Evolutionary conservation across 331 rosid genomes (phyloP), one percentile per base, ranked within the genome.

Genomic region (Cydonia oblonga): DNA sequence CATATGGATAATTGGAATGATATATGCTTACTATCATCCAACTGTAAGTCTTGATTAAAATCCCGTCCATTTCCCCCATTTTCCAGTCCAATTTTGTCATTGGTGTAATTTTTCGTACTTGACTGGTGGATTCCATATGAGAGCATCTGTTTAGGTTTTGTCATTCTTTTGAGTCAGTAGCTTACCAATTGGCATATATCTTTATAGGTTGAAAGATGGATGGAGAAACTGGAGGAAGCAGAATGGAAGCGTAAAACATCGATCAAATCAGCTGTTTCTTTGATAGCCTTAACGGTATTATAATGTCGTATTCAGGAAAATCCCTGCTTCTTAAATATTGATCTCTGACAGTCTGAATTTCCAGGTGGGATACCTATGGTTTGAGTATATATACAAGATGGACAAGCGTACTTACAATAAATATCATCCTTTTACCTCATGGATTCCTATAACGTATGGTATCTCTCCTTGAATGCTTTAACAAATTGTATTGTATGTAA

Each of bases 401-500:
- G 98, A 93, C 87, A 93, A 87, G 80, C 32, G 85, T 77, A 79
- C 89, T 8, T 93, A 93, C 92, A 93, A 93, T 75, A 89, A 86
- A 85, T 91, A 80, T 66, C 98, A 93, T 86, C 98, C 98, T 44
- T 93, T 87, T 71, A 93, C 98, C 73, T 93, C 98, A 2, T 93
- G 98, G 98, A 91, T 93, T 79, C 98, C 98, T 28, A 91, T 93
- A 79, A 91, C 98, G 98, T 93, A 91, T 23, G 88, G 15, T 80
- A 49, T 51, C 38, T n/a, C 87, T 60, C 69, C 79, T 72, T 67
- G 28, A 60, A 53, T 32, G 12, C 23, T 75, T 32, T 84, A 66
- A 59, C 63, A 59, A 78, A 56, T 32, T 64, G 29, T 42, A 54
- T 10, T 35, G 46, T 70, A 66, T 23, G 42, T 64, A 51, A 75